Percentiles rank a stretch among this genome's conserved stretches.
phyloP scores from a whole-genome alignment of 1,284 basidiomycete species.

The Ustilago xerochloae region DNA sequence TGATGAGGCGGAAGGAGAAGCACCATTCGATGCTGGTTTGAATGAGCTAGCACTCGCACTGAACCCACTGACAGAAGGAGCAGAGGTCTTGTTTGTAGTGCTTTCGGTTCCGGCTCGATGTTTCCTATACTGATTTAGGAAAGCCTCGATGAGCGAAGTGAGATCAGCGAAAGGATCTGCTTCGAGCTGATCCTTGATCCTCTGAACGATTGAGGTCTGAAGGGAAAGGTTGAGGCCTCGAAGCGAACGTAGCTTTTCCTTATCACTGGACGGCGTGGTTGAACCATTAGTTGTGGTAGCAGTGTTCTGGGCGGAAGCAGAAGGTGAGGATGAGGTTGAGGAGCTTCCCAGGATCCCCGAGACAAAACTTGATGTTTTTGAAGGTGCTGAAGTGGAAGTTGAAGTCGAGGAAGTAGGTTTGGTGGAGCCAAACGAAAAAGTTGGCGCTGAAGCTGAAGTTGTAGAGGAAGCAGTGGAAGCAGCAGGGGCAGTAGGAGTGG shows the following conservation, averaged over 20 bases:
- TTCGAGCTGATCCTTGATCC: constrained; percentile 38
- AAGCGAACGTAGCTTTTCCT: constrained; percentile 32
- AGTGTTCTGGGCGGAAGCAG: constrained; percentile 1
- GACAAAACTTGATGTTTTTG: constrained; percentile 20
- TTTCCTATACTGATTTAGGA: constrained; percentile 44
- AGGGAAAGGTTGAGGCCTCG: constrained; percentile 38
- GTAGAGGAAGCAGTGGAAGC: constrained; percentile 5
- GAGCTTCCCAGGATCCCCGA: constrained; percentile 12
- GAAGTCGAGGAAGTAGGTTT: constrained; percentile 5
- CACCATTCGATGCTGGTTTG: constrained; percentile 23
- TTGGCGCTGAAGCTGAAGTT: constrained; percentile 5
- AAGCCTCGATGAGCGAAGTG: constrained; percentile 17
- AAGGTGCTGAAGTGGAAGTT: constrained; percentile 7
- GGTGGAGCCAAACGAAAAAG: constrained; percentile 16
- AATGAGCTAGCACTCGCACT: constrained; percentile 13
- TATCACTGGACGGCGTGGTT: constrained; percentile 2
- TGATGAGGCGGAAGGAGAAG: not conserved
- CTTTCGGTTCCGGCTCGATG: too few relatives aligned
- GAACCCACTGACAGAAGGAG: constrained; percentile 2
- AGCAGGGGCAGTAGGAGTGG: constrained; percentile 10
- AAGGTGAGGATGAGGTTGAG: constrained; percentile 6
- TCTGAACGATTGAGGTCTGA: constrained; percentile 23
- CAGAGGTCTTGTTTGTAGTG: constrained; percentile 13
- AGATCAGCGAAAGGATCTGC: constrained; percentile 44
- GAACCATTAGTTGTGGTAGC: constrained; percentile 3